Evolutionary conservation across 2,329 filamentous ascomycete species (phyloP), one percentile per base, ranked within the genome.

Genomic region (Talaromyces piceae): DNA sequence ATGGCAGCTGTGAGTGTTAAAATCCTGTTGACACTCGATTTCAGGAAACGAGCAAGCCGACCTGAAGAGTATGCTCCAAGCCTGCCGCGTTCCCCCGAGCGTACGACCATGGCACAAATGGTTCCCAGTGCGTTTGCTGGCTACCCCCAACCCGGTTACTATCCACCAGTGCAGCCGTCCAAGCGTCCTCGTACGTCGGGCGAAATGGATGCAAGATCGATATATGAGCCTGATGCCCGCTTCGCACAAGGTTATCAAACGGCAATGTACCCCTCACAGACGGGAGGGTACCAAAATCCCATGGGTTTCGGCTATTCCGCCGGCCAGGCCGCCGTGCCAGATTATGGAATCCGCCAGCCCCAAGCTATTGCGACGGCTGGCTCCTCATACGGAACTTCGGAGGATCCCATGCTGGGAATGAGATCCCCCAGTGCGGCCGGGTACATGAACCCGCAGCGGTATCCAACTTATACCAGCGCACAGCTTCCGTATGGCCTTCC

Each of bases 131-230:
- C 60, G n/a, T 68, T 63, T 49, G 51, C 58, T 20, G 63, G 61
- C 5, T 70, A 70, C 53, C 62, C 67, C 27, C 48, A 50, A 27
- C 48, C 64, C 49, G 54, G 64, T 54, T 69, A 71, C 43, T 71
- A 70, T 46, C 51, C 46, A 28, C 43, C 69, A 60, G 64, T 41
- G 47, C 52, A 16, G 48, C 52, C 44, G 20, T 20, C 44, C 44
- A 72, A 72, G 52, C 67, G 69, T 18, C 62, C 67, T 52, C 67
- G 69, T 22, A 70, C 68, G 13, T 70, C 69, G 3, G 59, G 70
- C 8, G 69, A 71, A 33, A 65, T 65, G 57, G 65, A 66, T 16
- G 60, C 59, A 11, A 61, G 66, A 50, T 57, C 57, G 41, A 57
- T 71, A 23, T 70, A 69, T 51, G 67, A 71, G 26, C 39, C 60